Evolutionary conservation across 306 rosid species (phyloP).

Genomic region (Prunus padus): DNA sequence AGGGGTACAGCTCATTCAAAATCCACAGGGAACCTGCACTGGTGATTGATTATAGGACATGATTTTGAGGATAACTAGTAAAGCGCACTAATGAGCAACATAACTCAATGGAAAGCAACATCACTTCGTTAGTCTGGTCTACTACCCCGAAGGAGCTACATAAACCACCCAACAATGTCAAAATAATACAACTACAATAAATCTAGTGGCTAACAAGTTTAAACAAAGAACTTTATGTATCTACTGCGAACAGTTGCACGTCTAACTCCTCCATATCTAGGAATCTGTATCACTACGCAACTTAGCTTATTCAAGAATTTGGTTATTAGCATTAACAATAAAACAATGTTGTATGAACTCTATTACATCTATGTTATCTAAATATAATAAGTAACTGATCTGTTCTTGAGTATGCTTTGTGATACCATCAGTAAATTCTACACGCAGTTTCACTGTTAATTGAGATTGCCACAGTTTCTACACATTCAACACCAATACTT

Average conservation of each 20-base stretch:
- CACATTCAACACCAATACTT: not conserved
- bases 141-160: not conserved
- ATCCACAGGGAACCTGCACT: not conserved
- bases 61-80: not conserved
- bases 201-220: not conserved
- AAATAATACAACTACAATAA: not conserved
- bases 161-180: not conserved
- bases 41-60: not conserved
- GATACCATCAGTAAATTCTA: not conserved
- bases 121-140: not conserved
- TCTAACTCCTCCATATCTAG: not conserved
- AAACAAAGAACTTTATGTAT: not conserved
- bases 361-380: not conserved
- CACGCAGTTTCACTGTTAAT: not conserved
- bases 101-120: conserved; percentile 4
- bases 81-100: conserved; percentile 3
- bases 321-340: not conserved
- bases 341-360: not conserved
- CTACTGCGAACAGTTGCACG: not conserved
- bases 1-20: conserved; percentile 9
- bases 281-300: not conserved
- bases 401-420: not conserved
- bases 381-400: not conserved
- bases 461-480: not conserved
- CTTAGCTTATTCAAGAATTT: not conserved